phyloP scores from a whole-genome alignment of 169 alveolate species.

The Plasmodium inui region DNA sequence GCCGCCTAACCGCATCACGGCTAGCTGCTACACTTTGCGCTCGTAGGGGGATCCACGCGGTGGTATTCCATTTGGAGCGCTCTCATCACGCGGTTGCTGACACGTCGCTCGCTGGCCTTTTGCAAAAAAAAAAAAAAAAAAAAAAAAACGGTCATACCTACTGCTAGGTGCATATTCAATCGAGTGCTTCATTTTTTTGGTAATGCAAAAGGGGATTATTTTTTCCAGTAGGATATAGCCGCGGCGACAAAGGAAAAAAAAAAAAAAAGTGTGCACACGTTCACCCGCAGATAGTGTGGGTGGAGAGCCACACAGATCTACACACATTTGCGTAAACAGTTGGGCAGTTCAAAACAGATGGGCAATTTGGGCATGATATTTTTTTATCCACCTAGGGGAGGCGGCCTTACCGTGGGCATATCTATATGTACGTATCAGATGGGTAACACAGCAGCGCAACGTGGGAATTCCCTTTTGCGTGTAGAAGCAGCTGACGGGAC shows the following conservation, averaged over 20 bases:
- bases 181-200: not conserved
- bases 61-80: not conserved
- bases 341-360: not conserved
- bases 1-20: not conserved
- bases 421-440: not conserved
- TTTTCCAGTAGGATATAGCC: not conserved
- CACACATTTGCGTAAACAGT: not conserved
- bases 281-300: not conserved
- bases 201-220: not conserved
- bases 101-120: not conserved
- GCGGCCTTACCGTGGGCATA: not conserved
- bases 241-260: not conserved
- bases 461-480: not conserved
- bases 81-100: not conserved
- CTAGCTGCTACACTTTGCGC: not conserved
- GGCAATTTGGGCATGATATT: not conserved
- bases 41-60: not conserved
- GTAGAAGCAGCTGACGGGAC: no score
- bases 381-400: not conserved
- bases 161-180: not conserved
- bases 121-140: slow-evolving; percentile 1
- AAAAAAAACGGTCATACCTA: not conserved
- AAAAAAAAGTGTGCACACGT: not conserved
- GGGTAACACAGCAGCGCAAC: not conserved
- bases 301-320: not conserved